Evolutionary conservation across 2,329 filamentous ascomycete genomes (phyloP).

Genomic region (Plenodomus lindquistii): DNA sequence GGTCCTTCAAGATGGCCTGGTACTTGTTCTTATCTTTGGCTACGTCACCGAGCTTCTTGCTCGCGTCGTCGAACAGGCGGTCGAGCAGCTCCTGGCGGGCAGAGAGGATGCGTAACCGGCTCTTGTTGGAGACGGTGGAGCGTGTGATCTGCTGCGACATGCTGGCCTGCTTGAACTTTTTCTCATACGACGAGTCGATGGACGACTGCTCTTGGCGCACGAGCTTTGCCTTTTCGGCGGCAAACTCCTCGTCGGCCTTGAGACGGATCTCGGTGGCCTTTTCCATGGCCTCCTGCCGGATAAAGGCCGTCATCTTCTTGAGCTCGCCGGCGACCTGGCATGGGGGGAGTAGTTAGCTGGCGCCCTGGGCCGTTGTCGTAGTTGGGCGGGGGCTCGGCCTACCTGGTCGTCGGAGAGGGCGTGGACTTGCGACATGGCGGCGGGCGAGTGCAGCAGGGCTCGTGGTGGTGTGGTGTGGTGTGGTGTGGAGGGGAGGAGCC

Average conservation of each 20-base stretch:
- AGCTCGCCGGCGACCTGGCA: conserved; percentile 92
- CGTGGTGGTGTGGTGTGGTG: conserved; percentile 7
- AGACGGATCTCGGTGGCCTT: conserved; percentile 97
- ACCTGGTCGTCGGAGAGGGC: conserved; percentile 98
- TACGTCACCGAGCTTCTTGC: conserved; percentile 69
- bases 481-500: conserved; percentile 14
- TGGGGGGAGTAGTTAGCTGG: conserved; percentile 31
- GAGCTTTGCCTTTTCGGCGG: conserved; percentile 98
- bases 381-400: conserved; percentile 40
- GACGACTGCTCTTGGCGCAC: conserved; percentile 91
- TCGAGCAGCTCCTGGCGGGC: conserved; percentile 91
- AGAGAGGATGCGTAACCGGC: conserved; percentile 82
- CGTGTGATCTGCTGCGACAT: conserved; percentile 99
- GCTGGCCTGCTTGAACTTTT: conserved; percentile 98
- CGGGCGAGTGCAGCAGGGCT: conserved; percentile 26
- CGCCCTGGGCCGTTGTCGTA: conserved; percentile 34
- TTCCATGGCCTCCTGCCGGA: conserved; percentile 96
- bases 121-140: conserved; percentile 96
- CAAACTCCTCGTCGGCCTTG: conserved; percentile 98
- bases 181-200: conserved; percentile 93
- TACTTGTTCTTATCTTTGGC: conserved; percentile 75
- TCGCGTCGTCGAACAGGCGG: conserved; percentile 80
- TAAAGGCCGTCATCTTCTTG: conserved; percentile 99
- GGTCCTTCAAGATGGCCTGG: conserved; percentile 72
- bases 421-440: conserved; percentile 87